These are phyloP conservation scores for Prunus fruticosa DNA, from an alignment of 306 rosid species.

Conservation along the genomic window DNA sequence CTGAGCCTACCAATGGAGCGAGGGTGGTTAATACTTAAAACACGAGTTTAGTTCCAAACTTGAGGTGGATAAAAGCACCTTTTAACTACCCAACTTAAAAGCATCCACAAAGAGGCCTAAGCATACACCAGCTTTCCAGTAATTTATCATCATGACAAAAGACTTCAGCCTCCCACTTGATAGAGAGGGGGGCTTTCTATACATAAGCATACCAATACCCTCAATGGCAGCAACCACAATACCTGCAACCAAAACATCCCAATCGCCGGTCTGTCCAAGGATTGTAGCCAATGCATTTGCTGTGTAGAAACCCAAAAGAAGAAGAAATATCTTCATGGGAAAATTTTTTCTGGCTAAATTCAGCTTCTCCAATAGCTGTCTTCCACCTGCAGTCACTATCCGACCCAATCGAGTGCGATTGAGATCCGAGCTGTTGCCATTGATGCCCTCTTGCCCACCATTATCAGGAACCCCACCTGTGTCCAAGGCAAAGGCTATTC, in stretches of 20 bases:
- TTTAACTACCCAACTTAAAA: slow-evolving; percentile 84
- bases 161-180: slow-evolving; percentile 66
- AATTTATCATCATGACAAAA: slow-evolving; percentile 71
- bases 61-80: slow-evolving; percentile 4
- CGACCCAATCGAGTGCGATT: slow-evolving; percentile 89
- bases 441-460: slow-evolving; percentile 56
- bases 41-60: neutral
- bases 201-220: slow-evolving; percentile 92
- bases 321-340: slow-evolving; percentile 82
- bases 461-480: slow-evolving; percentile 68
- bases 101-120: slow-evolving; percentile 98
- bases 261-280: slow-evolving; percentile 96
- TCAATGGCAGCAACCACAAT: slow-evolving; percentile 92
- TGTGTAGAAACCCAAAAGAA: slow-evolving; percentile 96
- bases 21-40: neutral
- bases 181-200: slow-evolving; percentile 54
- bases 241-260: slow-evolving; percentile 98
- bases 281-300: slow-evolving; percentile 95
- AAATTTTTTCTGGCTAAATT: slow-evolving; percentile 80
- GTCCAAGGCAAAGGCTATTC: slow-evolving; percentile 76
- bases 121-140: slow-evolving; percentile 98
- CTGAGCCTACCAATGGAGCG: neutral
- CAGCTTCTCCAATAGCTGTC: slow-evolving; percentile 75
- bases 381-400: slow-evolving; percentile 80
- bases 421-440: slow-evolving; percentile 51